These are phyloP conservation scores for Dorcoceras hygrometricum DNA, from an alignment of 257 asterid genomes.

Conservation along the genomic window DNA sequence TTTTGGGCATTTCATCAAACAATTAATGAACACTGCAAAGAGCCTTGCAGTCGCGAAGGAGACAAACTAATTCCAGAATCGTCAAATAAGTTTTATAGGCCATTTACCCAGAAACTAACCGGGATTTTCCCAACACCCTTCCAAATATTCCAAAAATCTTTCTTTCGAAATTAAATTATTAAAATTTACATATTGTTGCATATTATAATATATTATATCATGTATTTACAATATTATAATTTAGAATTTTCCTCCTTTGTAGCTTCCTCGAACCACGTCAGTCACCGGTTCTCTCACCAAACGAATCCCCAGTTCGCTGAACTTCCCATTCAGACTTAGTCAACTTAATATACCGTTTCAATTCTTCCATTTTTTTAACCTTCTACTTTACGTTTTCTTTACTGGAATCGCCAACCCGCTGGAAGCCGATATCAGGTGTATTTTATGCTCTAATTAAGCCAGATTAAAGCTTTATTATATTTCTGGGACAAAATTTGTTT, in stretches of 20 bases:
- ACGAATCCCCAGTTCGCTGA: neutral
- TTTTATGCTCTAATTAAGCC: neutral
- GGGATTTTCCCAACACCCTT: neutral
- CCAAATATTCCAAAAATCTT: neutral
- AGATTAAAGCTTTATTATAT: no score
- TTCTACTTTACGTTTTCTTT: neutral
- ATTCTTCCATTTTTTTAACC: neutral
- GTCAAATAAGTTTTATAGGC: neutral
- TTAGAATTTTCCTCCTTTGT: no score
- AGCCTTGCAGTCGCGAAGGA: neutral
- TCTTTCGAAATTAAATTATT: neutral
- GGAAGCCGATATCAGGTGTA: slow-evolving; percentile 1
- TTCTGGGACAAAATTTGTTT: neutral
- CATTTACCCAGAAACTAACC: neutral
- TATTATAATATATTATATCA: no score
- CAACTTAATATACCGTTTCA: neutral
- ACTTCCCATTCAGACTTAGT: neutral
- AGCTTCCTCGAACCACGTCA: no score
- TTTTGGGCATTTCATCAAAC: slow-evolving; percentile 4
- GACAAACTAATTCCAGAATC: neutral
- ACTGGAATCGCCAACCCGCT: neutral
- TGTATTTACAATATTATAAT: no score
- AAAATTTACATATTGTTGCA: no score
- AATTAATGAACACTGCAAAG: neutral
- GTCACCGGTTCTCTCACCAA: no score